Evolutionary conservation across 1,139 yeast species (phyloP).

Genomic region (Debaryomyces subglobosus): DNA sequence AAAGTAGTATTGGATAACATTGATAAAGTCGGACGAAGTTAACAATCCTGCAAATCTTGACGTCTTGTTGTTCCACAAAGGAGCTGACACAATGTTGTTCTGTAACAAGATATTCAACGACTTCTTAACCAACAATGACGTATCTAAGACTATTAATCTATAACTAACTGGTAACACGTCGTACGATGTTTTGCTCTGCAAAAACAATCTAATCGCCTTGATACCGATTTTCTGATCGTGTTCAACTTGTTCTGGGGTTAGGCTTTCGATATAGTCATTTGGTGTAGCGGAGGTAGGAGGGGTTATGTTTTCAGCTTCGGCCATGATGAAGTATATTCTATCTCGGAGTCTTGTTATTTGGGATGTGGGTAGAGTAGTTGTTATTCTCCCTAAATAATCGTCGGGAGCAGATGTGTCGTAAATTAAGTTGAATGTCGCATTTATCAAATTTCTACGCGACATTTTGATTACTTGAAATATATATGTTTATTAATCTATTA

Average conservation of each 20-base stretch:
- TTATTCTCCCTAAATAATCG: constrained; percentile 1
- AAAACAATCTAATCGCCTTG: constrained; percentile 77
- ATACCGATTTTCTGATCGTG: constrained; percentile 70
- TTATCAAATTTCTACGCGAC: background rate
- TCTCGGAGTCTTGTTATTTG: background rate
- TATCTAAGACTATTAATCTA: constrained; percentile 89
- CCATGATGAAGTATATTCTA: constrained; percentile 14
- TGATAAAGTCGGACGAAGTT: constrained; percentile 90
- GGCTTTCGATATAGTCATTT: constrained; percentile 47
- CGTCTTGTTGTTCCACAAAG: constrained; percentile 90
- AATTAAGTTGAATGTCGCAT: background rate
- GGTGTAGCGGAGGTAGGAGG: constrained; percentile 35
- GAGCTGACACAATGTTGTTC: constrained; percentile 94
- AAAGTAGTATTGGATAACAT: constrained; percentile 92
- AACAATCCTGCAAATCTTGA: constrained; percentile 92
- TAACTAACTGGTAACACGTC: constrained; percentile 97
- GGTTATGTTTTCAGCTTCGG: constrained; percentile 20
- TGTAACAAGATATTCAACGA: constrained; percentile 88
- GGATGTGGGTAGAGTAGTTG: background rate
- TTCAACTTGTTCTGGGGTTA: constrained; percentile 47
- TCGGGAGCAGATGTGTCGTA: constrained; percentile 1
- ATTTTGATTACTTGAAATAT: background rate
- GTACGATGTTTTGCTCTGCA: constrained; percentile 90
- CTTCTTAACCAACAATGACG: constrained; percentile 86
- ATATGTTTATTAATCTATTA: constrained; percentile 2